Evolutionary conservation across 768 basidiomycete genomes (phyloP), one percentile per base, ranked within the genome.

Genomic region (Suillus plorans): DNA sequence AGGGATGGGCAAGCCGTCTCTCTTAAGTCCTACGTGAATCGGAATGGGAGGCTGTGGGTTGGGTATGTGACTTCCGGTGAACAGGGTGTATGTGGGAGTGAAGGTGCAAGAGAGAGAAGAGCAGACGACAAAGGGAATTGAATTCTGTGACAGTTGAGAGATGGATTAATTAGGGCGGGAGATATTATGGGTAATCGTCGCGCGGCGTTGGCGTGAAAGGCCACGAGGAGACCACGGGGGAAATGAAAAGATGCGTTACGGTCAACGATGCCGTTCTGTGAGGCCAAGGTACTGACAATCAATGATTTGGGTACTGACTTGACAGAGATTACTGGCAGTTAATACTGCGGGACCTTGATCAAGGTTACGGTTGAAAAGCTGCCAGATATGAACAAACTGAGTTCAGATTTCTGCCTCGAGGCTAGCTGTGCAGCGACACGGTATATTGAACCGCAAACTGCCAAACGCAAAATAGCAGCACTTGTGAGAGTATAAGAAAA

Each of bases 171-270:
- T 72, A 68, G 72, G 71, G 39, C 68, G 72, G 70, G 60, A 72
- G 73, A 73, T 68, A 66, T 68, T 62, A 74, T 73, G 71, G 60
- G 69, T 65, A 63, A 64, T 73, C 70, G 44, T 69, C 65, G 76
- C 71, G 76, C 73, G 74, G 72, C 66, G 66, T 68, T 73, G 76
- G 74, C 76, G 74, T 73, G 74, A 76, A 74, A 66, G 25, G 64
- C 69, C 74, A 77, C 76, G 74, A 73, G 73, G 67, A 56, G 39
- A 22, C 50, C 52, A 64, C 49, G 39, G 50, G 63, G 31, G 42
- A 55, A 45, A 53, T 42, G 42, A 55, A 63, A 61, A 52, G 36
- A 34, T 57, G 37, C 2, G 22, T 22, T 53, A 37, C 42, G 63
- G 60, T 59, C 25, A 59, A 64, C 20, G 63, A 41, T 58, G 6